Percentiles rank a stretch among this genome's conserved stretches.
phyloP scores from a whole-genome alignment of 192 early-diverging fungal genomes.

The Backusella circina region DNA sequence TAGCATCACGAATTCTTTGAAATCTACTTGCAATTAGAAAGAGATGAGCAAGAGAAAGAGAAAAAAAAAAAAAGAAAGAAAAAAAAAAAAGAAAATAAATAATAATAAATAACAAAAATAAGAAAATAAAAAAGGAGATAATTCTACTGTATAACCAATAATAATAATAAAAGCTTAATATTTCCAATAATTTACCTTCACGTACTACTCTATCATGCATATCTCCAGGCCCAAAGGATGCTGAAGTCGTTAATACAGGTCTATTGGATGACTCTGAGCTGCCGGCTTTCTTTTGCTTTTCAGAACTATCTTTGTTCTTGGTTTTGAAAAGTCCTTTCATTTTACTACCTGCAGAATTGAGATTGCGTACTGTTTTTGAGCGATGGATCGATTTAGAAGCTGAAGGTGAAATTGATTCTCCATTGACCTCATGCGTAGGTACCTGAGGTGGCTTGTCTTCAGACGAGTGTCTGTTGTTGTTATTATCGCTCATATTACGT shows the following conservation, averaged over 20 bases:
- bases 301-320: slow-evolving; percentile 4
- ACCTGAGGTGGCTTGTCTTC: neutral
- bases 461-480: neutral
- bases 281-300: neutral
- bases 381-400: slow-evolving; percentile 25
- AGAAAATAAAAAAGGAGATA: neutral
- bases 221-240: slow-evolving; percentile 5
- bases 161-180: neutral
- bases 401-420: neutral
- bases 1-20: neutral
- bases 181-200: neutral
- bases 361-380: slow-evolving; percentile 29
- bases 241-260: neutral
- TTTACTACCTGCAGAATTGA: slow-evolving; percentile 23
- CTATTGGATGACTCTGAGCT: neutral
- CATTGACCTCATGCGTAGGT: neutral
- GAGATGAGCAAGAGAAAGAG: neutral
- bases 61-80: neutral
- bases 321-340: slow-evolving; percentile 23
- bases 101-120: neutral
- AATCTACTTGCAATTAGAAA: neutral
- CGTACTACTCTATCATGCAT: neutral
- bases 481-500: slow-evolving; percentile 10
- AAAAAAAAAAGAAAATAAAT: neutral
- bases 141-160: neutral